phyloP scores from a whole-genome alignment of 2,329 filamentous ascomycete genomes.

The Harringtonia lauricola region DNA sequence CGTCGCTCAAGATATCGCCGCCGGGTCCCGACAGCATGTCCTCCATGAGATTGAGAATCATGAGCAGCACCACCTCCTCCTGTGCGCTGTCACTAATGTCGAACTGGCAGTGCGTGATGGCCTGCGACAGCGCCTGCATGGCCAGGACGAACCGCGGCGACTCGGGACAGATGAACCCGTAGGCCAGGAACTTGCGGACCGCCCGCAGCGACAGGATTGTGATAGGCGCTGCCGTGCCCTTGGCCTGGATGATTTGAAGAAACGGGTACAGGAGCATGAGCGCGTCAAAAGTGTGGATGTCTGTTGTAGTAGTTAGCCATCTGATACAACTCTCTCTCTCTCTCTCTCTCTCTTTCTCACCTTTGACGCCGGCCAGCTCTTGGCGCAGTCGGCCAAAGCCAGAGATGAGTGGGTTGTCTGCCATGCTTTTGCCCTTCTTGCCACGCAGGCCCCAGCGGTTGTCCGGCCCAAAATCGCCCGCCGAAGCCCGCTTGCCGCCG shows the following conservation, averaged over 20 bases:
- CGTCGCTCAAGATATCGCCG: conserved; percentile 87
- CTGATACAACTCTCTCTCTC: too few relatives aligned
- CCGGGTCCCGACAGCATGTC: conserved; percentile 92
- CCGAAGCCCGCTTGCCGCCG: background rate
- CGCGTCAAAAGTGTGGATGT: conserved; percentile 82
- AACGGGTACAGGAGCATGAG: conserved; percentile 86
- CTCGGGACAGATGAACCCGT: conserved; percentile 74
- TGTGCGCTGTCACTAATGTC: conserved; percentile 92
- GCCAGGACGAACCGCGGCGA: conserved; percentile 83
- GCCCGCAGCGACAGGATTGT: conserved; percentile 89
- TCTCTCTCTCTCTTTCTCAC: conserved; percentile 29
- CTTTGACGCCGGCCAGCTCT: conserved; percentile 77
- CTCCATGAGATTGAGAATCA: conserved; percentile 96
- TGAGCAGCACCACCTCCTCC: conserved; percentile 87
- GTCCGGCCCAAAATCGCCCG: conserved; percentile 45
- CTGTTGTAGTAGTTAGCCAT: conserved; percentile 30
- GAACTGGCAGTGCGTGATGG: conserved; percentile 95
- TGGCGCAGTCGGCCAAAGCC: conserved; percentile 84
- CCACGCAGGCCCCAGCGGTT: conserved; percentile 90
- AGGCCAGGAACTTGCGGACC: conserved; percentile 92
- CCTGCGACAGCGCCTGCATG: conserved; percentile 89
- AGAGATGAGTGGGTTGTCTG: conserved; percentile 93
- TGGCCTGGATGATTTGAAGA: conserved; percentile 90
- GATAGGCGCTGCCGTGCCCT: conserved; percentile 90
- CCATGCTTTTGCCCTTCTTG: conserved; percentile 93